These are phyloP conservation scores for Ustilago tritici DNA, from an alignment of 1,284 basidiomycete species.

Conservation along the genomic window DNA sequence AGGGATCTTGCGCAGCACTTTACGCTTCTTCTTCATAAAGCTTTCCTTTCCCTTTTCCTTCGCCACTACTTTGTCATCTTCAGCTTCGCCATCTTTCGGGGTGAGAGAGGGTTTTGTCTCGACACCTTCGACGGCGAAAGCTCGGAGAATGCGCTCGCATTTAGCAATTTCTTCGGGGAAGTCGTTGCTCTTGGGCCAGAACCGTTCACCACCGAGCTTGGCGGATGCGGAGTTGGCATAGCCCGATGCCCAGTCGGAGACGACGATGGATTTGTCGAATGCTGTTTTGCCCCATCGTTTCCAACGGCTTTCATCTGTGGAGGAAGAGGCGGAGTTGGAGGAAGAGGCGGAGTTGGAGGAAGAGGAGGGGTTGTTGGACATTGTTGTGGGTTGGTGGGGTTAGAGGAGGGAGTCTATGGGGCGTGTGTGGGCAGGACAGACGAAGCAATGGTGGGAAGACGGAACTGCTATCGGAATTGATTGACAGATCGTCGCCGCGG, in stretches of 20 bases:
- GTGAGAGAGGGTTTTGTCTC: slow-evolving; percentile 40
- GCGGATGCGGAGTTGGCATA: slow-evolving; percentile 64
- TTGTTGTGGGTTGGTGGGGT: not conserved
- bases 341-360: slow-evolving; percentile 10
- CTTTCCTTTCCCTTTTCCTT: slow-evolving; percentile 50
- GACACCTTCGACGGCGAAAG: slow-evolving; percentile 62
- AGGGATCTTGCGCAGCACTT: slow-evolving; percentile 73
- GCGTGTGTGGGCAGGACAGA: not conserved
- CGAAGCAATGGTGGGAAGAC: not conserved
- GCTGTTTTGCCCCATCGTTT: slow-evolving; percentile 47
- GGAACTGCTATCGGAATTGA: no score
- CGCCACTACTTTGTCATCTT: slow-evolving; percentile 25
- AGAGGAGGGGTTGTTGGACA: slow-evolving; percentile 15
- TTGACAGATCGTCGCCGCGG: not conserved
- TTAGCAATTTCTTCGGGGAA: slow-evolving; percentile 73
- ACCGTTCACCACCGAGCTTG: slow-evolving; percentile 72
- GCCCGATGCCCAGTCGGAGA: slow-evolving; percentile 65
- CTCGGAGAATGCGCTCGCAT: slow-evolving; percentile 72
- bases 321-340: slow-evolving; percentile 2
- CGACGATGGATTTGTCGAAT: slow-evolving; percentile 58
- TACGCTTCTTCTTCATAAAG: slow-evolving; percentile 69
- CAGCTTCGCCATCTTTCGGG: slow-evolving; percentile 52
- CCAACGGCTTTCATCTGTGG: slow-evolving; percentile 41
- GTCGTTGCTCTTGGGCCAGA: slow-evolving; percentile 73
- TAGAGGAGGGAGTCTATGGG: not conserved